Evolutionary conservation across 306 rosid genomes (phyloP), one percentile per base, ranked within the genome.

Genomic region (Cicer chorassanicum): DNA sequence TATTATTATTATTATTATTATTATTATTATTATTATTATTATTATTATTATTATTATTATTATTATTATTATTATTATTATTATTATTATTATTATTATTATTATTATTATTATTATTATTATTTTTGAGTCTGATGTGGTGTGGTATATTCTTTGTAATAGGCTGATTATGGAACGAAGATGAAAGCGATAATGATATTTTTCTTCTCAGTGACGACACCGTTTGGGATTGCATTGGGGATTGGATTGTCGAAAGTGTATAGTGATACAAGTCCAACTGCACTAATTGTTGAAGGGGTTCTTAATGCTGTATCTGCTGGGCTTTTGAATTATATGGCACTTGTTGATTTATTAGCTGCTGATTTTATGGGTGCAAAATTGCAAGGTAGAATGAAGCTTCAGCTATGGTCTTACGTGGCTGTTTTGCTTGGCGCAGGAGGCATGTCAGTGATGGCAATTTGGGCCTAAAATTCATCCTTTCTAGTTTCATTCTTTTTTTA

Each of bases 361-460:
- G 91, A 88, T 42, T 90, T 88, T 21, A 79, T 90, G 93, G 88
- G 89, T 18, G 16, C 89, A 12, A 88, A 53, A 76, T 70, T 88
- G 3, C 96, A 88, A 76, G n/a, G 50, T 9, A 82, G 51, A 51
- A 8, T 78, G 2, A 90, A 77, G 75, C 91, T 88, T 6, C 93
- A 85, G 63, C 5, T 72, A 18, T 79, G 21, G 80, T 65, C 86
- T 0, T 88, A 71, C 72, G 1, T 78, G 9, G 86, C 93, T 2
- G 91, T 92, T 75, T 72, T 92, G 45, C 34, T 89, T 14, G 96
- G 96, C 0, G 87, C 84, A 3, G 96, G 96, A 36, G 83, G 83
- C 73, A 88, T 89, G 93, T 80, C 96, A 6, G 72, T 90, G 6
- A 85, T 90, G 91, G 89, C 96, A 73, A 82, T 77, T 59, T 88